Conservation (phyloP, 164 flowering plant genomes). For the Chimonanthus salicifolius region DNA sequence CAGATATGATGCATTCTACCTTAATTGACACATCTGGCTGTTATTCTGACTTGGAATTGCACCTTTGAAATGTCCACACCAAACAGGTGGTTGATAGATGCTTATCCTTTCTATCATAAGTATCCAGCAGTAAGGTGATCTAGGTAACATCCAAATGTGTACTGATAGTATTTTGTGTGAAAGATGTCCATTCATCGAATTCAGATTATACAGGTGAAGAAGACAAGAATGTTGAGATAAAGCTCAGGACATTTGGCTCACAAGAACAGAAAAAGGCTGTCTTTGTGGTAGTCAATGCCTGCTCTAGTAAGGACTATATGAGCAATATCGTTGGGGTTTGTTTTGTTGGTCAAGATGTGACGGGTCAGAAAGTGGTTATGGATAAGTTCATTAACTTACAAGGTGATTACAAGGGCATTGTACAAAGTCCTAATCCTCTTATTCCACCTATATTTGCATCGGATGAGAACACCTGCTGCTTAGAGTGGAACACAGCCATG, state of each 20-base stretch:
- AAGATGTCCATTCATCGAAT: slow-evolving; percentile 4
- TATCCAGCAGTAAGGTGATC: not conserved
- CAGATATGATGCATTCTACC: not conserved
- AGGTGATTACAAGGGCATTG: slow-evolving; percentile 93
- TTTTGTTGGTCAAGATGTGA: slow-evolving; percentile 98
- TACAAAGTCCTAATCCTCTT: slow-evolving; percentile 89
- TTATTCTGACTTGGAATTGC: not conserved
- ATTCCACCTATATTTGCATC: slow-evolving; percentile 98
- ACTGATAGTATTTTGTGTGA: not conserved
- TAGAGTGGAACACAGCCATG: slow-evolving; percentile 97
- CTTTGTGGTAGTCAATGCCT: slow-evolving; percentile 87
- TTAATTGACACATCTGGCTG: not conserved
- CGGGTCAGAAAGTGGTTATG: slow-evolving; percentile 87
- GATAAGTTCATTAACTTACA: slow-evolving; percentile 89
- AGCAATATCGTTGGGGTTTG: slow-evolving; percentile 85
- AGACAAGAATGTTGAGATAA: slow-evolving; percentile 90
- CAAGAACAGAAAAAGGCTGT: slow-evolving; percentile 47
- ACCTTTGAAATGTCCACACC: not conserved
- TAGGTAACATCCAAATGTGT: not conserved
- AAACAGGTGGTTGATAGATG: not conserved
- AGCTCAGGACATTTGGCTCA: slow-evolving; percentile 68
- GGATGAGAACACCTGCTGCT: slow-evolving; percentile 89
- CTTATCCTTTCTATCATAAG: not conserved
- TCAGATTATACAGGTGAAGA: slow-evolving; percentile 74
- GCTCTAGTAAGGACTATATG: slow-evolving; percentile 80